Conservation (phyloP, 2,329 filamentous ascomycete genomes). For the Aphanoascus verrucosus region DNA sequence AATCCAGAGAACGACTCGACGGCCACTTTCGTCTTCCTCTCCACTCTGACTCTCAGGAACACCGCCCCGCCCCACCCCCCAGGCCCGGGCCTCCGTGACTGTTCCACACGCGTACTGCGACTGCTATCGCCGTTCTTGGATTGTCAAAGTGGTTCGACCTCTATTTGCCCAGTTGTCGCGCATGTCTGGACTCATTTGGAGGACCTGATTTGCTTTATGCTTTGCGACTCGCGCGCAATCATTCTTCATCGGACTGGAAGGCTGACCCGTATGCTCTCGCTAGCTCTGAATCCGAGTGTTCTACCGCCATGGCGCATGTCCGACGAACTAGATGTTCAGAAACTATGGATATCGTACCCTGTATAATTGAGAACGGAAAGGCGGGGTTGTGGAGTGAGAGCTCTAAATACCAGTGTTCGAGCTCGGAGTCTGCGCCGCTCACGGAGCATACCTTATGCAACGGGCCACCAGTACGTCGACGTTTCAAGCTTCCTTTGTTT, state of each 20-base stretch:
- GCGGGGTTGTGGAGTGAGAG: not conserved
- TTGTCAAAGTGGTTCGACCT: too few relatives aligned
- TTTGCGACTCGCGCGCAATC: not conserved
- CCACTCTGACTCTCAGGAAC: too few relatives aligned
- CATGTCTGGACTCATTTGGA: too few relatives aligned
- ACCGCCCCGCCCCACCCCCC: too few relatives aligned
- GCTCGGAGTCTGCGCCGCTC: not conserved
- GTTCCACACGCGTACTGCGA: too few relatives aligned
- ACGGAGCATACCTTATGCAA: not conserved
- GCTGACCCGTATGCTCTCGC: not conserved
- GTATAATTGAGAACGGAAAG: not conserved
- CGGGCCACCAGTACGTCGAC: not conserved
- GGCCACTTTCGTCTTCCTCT: too few relatives aligned
- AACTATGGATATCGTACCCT: not conserved
- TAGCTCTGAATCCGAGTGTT: not conserved
- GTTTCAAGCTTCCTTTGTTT: not conserved
- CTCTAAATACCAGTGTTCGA: not conserved
- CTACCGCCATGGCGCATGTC: not conserved
- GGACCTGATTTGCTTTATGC: not conserved
- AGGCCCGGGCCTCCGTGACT: too few relatives aligned
- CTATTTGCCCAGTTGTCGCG: too few relatives aligned
- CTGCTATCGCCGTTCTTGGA: too few relatives aligned
- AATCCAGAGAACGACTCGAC: too few relatives aligned
- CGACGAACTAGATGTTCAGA: not conserved
- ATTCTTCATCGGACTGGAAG: not conserved